Evolutionary conservation across 2,329 filamentous ascomycete species (phyloP), one percentile per base, ranked within the genome.

Genomic region (Ophiosphaerella herpotricha): DNA sequence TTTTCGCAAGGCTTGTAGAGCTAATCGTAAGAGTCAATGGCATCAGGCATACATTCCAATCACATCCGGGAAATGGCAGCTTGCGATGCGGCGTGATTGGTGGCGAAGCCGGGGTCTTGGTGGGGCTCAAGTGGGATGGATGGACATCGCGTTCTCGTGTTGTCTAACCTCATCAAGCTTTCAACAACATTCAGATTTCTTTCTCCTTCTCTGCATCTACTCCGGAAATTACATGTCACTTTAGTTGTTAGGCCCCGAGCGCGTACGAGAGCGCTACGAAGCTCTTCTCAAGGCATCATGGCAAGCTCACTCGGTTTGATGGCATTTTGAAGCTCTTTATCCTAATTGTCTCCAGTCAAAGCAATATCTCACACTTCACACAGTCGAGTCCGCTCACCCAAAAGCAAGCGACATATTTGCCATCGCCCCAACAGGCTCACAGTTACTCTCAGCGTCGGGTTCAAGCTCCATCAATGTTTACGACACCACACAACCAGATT

Each of bases 331-430:
- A 13, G 3, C 36, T 50, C 37, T 29, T 14, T 24, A 9, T 39
- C 21, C 54, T 64, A 50, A 68, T 41, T 31, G 4, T 18, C 35
- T 34, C 40, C 50, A 97, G 94, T 99, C 94, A 48, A 97, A 97
- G 79, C 94, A 97, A 87, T 99, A 97, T 74, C 84, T 99, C 56
- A 95, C 93, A 67, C 88, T 89, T 61, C 90, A 96, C 74, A 93
- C 91, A 37, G 85, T 96, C 73, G 89, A 96, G 72, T 84, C 91
- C 79, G 91, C 90, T 56, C 91, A 96, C 75, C 80, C 85, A 60
- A 61, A 63, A 31, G 61, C 63, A 7, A 87, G 87, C 57, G 90
- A 96, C 71, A 89, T 97, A 58, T 96, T 92, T 75, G 86, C 88
- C 37, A 76, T 96, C 52, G 90, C 91, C 5, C 83, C 90, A 35